These are phyloP conservation scores for Isochrysis galbana DNA, from an alignment of 78 protist genomes.

Conservation along the genomic window DNA sequence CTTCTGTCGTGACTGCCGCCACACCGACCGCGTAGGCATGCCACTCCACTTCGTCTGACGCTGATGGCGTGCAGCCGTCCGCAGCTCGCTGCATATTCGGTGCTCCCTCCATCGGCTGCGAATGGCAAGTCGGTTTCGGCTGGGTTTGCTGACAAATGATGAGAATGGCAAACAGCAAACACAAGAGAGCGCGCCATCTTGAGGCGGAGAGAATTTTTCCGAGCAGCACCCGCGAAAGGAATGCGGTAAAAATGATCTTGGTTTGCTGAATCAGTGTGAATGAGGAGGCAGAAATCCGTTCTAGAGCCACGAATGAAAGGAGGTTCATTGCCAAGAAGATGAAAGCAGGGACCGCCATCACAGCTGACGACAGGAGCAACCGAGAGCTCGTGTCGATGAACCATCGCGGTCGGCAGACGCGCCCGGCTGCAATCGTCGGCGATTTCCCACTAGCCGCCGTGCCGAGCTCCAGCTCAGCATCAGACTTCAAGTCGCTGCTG, in stretches of 20 bases:
- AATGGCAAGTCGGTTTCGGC: not conserved
- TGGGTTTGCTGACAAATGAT: not conserved
- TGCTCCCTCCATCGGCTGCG: not conserved
- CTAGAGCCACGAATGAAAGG: not conserved
- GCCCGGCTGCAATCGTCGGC: not conserved
- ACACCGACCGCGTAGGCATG: not conserved
- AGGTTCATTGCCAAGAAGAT: conserved; percentile 9
- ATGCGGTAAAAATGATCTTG: not conserved
- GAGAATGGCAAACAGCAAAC: not conserved
- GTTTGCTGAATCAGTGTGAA: conserved; percentile 10
- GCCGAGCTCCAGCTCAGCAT: not conserved
- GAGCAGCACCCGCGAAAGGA: not conserved
- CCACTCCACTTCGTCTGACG: too few species aligned
- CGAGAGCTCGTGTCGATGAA: too few species aligned
- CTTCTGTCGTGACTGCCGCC: not conserved
- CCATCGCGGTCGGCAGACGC: not conserved
- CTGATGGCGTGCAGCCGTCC: too few species aligned
- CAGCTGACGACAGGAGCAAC: not conserved
- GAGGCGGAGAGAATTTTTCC: not conserved
- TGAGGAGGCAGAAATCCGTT: not conserved
- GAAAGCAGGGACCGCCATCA: not conserved
- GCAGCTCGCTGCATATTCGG: not conserved
- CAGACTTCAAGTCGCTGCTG: too few species aligned
- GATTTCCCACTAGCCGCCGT: not conserved
- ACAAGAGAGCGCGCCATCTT: not conserved